phyloP scores from a whole-genome alignment of 2,329 filamentous ascomycete genomes.

The Pezicula carpinea region DNA sequence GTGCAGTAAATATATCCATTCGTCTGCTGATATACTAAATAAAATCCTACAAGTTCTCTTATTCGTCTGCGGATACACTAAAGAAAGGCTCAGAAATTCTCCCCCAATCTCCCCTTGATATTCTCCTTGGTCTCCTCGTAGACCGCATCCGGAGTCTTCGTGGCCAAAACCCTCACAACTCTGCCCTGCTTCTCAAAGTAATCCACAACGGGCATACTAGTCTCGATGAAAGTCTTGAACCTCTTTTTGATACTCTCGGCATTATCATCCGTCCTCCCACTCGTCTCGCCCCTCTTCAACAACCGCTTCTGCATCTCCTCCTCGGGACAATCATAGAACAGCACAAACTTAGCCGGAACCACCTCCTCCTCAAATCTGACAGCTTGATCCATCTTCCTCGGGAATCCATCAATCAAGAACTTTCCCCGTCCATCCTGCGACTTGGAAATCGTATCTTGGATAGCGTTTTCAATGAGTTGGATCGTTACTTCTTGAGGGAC shows the following conservation, averaged over 20 bases:
- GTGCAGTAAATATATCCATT: too few relatives aligned
- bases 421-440: slow-evolving; percentile 50
- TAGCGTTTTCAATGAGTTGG: slow-evolving; percentile 88
- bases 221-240: slow-evolving; percentile 90
- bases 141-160: slow-evolving; percentile 58
- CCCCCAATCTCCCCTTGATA: slow-evolving; percentile 45
- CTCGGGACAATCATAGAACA: slow-evolving; percentile 95
- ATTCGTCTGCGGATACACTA: background rate
- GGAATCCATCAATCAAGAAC: slow-evolving; percentile 82
- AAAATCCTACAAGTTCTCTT: background rate
- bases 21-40: slow-evolving; percentile 4
- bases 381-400: slow-evolving; percentile 95
- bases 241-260: slow-evolving; percentile 93
- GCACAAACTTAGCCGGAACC: slow-evolving; percentile 75
- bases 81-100: slow-evolving; percentile 30
- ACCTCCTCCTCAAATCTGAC: slow-evolving; percentile 88
- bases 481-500: slow-evolving; percentile 99
- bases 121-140: slow-evolving; percentile 48
- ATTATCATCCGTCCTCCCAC: slow-evolving; percentile 88
- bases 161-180: slow-evolving; percentile 77
- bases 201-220: slow-evolving; percentile 94
- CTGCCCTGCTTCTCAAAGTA: slow-evolving; percentile 72
- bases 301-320: slow-evolving; percentile 79
- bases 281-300: slow-evolving; percentile 87
- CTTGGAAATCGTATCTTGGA: slow-evolving; percentile 63